Evolutionary conservation across 768 basidiomycete species (phyloP).

Genomic region (Tylopilus sp.): DNA sequence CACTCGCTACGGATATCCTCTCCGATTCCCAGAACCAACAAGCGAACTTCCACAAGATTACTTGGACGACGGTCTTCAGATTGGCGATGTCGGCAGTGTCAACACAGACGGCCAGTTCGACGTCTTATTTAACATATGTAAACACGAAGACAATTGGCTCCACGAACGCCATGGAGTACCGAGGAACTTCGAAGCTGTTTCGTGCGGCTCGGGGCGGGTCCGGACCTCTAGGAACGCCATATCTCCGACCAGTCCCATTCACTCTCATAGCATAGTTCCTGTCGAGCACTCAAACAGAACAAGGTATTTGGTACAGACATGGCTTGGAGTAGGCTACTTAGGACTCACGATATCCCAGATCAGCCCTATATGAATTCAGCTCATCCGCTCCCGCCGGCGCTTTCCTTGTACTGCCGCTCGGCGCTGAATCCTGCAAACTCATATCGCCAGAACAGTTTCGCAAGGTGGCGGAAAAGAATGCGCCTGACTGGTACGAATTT

Average conservation of each 20-base stretch:
- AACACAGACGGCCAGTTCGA: neutral
- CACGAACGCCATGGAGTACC: neutral
- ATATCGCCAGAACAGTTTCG: neutral
- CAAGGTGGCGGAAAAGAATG: neutral
- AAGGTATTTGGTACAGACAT: too few species aligned
- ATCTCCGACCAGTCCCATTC: neutral
- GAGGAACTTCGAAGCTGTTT: neutral
- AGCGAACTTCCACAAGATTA: neutral
- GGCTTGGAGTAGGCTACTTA: too few species aligned
- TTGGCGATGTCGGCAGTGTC: constrained; percentile 1
- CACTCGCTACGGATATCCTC: neutral
- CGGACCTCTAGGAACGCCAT: neutral
- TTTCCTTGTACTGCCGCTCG: neutral
- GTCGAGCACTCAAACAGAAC: too few species aligned
- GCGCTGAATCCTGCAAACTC: neutral
- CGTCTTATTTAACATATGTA: constrained; percentile 1
- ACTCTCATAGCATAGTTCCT: neutral
- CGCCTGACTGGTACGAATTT: neutral
- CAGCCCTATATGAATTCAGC: neutral
- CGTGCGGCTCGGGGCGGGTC: neutral
- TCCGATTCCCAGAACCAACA: neutral
- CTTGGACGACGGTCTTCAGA: neutral
- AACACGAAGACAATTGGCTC: neutral
- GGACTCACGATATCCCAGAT: too few species aligned
- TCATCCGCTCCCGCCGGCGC: neutral